phyloP scores from a whole-genome alignment of 2,329 filamentous ascomycete species.

The Dryadomyces sulphureus region DNA sequence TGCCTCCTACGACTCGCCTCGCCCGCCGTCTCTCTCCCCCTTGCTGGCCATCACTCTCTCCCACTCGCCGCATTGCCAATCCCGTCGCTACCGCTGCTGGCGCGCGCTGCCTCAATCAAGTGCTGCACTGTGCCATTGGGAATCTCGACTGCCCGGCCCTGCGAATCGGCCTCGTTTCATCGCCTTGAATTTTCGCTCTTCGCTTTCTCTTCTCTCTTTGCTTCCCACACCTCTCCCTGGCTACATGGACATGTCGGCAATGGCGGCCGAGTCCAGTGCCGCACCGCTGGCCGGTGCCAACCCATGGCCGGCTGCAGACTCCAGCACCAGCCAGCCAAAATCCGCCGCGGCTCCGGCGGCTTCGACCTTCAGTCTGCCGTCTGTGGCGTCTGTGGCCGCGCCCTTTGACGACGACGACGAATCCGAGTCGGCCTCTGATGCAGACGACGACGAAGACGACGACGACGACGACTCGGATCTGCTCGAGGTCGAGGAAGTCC shows the following conservation, averaged over 20 bases:
- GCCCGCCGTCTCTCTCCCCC: background rate
- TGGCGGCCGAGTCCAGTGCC: background rate
- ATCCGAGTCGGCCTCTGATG: background rate
- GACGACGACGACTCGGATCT: no score
- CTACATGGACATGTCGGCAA: background rate
- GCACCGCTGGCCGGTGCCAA: background rate
- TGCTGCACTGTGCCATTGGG: background rate
- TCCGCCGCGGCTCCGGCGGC: no score
- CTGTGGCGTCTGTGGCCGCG: no score
- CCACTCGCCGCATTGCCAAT: background rate
- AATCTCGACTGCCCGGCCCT: no score
- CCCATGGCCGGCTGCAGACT: background rate
- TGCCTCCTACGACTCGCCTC: background rate
- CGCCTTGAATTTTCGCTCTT: background rate
- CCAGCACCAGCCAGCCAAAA: background rate
- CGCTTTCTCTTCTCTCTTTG: background rate
- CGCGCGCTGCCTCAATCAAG: background rate
- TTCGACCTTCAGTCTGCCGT: no score
- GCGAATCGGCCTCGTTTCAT: background rate
- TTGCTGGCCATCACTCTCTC: background rate
- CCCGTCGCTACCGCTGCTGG: background rate
- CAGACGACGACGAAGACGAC: background rate
- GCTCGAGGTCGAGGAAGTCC: conserved; percentile 3
- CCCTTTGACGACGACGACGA: background rate
- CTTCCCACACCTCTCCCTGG: background rate